Conservation (phyloP, 345 rosid genomes). For the Eucalyptus cloeziana region DNA sequence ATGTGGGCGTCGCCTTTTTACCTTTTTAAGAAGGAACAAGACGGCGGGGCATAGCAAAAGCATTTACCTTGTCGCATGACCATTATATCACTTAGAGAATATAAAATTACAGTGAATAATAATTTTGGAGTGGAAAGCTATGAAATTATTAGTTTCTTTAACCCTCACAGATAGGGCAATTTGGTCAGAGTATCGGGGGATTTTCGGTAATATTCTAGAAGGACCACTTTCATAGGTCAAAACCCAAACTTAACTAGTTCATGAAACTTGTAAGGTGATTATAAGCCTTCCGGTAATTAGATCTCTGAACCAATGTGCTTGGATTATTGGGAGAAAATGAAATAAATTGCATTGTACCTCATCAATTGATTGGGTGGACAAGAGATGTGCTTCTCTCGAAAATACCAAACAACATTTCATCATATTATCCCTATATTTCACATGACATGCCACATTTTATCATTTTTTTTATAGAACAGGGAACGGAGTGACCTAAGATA, state of each 20-base stretch:
- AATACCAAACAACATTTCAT: fast-evolving
- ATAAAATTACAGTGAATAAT: background rate
- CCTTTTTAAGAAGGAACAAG: too few relatives aligned
- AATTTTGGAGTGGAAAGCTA: background rate
- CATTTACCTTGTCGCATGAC: background rate
- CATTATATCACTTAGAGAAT: background rate
- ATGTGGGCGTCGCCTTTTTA: too few relatives aligned
- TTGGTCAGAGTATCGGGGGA: background rate
- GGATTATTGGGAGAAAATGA: background rate
- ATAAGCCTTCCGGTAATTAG: background rate
- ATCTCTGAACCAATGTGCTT: fast-evolving
- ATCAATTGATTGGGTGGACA: background rate
- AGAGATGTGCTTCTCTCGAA: background rate
- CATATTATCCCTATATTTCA: background rate
- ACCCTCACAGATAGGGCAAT: background rate
- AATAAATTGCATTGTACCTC: background rate
- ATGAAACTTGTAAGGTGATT: background rate
- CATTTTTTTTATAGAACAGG: background rate
- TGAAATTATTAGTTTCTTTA: background rate
- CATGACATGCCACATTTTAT: background rate
- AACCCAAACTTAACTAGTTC: background rate
- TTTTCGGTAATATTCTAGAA: fast-evolving
- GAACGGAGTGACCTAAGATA: background rate
- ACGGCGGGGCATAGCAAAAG: background rate
- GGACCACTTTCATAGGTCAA: background rate